A percentile compares a stretch with the other conserved stretches of the same genome.
These are phyloP conservation scores for Suillus subalutaceus DNA, from an alignment of 768 basidiomycete species.

Conservation along the genomic window DNA sequence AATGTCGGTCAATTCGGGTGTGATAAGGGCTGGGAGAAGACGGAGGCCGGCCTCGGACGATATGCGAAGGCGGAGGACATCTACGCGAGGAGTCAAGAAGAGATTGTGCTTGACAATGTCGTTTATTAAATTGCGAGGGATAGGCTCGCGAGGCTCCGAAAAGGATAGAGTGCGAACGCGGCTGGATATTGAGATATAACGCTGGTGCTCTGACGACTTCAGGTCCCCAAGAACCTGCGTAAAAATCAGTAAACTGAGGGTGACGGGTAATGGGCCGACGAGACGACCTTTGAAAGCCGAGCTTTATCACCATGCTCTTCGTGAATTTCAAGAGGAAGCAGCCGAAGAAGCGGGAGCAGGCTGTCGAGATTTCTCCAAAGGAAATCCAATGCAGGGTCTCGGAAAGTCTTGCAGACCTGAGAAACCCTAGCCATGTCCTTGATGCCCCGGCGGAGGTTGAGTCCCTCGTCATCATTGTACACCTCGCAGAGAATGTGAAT, in stretches of 20 bases:
- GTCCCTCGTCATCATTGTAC: constrained; percentile 1
- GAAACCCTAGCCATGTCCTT: constrained; percentile 4
- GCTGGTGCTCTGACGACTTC: not conserved
- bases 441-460: not conserved
- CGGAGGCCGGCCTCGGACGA: constrained; percentile 5
- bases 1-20: constrained; percentile 3
- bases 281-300: constrained; percentile 4
- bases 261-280: not conserved
- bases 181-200: constrained; percentile 3
- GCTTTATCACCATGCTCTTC: not conserved
- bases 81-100: constrained; percentile 1
- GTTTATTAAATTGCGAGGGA: not conserved
- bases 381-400: constrained; percentile 5
- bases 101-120: not conserved
- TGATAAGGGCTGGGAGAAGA: constrained; percentile 3
- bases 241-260: not conserved
- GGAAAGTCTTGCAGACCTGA: constrained; percentile 2
- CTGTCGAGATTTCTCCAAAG: constrained; percentile 2
- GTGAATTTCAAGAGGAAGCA: not conserved
- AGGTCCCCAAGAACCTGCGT: not conserved
- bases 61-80: constrained; percentile 1
- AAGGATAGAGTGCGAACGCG: constrained; percentile 8
- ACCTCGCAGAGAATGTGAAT: not conserved
- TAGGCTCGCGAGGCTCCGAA: not conserved
- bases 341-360: not conserved